These are phyloP conservation scores for Coemansia sp. DNA, from an alignment of 192 early-diverging fungal species.

Conservation along the genomic window DNA sequence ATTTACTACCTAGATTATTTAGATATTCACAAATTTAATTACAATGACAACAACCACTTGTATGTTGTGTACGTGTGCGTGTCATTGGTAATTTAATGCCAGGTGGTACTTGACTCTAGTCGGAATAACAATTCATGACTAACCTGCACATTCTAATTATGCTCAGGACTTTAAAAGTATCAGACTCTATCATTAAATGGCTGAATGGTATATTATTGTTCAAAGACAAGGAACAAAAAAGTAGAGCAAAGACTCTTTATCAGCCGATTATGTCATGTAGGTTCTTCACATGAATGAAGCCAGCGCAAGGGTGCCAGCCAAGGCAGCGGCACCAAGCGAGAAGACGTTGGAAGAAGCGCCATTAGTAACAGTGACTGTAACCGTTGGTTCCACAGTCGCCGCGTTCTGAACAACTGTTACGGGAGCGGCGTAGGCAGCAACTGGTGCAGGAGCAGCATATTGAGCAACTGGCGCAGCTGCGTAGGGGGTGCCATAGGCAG, in stretches of 20 bases:
- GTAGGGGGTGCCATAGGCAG: background rate
- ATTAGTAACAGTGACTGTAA: conserved; percentile 42
- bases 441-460: too few relatives aligned
- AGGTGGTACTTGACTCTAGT: too few relatives aligned
- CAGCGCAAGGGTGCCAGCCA: conserved; percentile 19
- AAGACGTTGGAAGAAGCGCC: conserved; percentile 44
- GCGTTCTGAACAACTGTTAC: conserved; percentile 52
- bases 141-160: too few relatives aligned
- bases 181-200: background rate
- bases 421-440: conserved; percentile 15
- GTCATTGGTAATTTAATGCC: too few relatives aligned
- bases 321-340: conserved; percentile 34
- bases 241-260: background rate
- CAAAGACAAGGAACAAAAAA: background rate
- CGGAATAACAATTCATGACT: too few relatives aligned
- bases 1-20: too few relatives aligned
- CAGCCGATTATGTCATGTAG: background rate
- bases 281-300: background rate
- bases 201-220: background rate
- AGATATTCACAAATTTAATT: too few relatives aligned
- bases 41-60: too few relatives aligned
- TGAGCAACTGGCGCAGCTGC: background rate
- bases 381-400: conserved; percentile 34
- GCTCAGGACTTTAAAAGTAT: too few relatives aligned
- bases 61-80: too few relatives aligned